Evolutionary conservation across 768 basidiomycete genomes (phyloP).

Genomic region (Calocera viscosa): DNA sequence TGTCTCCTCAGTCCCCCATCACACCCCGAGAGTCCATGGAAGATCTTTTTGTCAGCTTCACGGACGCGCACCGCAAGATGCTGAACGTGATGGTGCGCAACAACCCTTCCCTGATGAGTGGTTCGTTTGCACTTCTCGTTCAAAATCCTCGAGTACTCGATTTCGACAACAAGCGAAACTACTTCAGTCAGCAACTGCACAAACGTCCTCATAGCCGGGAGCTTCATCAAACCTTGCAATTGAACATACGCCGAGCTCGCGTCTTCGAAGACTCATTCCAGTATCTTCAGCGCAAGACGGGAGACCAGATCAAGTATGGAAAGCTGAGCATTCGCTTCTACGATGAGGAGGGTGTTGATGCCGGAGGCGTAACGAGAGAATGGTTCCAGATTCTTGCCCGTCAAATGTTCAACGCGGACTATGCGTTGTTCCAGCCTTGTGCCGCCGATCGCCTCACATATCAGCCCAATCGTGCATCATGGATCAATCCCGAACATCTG

Average conservation of each 20-base stretch:
- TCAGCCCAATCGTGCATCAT: constrained; percentile 87
- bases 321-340: constrained; percentile 94
- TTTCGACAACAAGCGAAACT: constrained; percentile 99
- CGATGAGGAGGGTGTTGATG: constrained; percentile 96
- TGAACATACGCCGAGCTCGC: constrained; percentile 78
- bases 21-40: constrained; percentile 53
- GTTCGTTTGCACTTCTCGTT: constrained; percentile 91
- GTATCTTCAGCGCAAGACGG: constrained; percentile 73
- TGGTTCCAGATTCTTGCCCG: constrained; percentile 98
- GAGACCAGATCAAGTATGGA: constrained; percentile 95
- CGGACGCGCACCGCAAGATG: constrained; percentile 83
- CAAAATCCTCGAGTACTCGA: constrained; percentile 93
- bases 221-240: constrained; percentile 68
- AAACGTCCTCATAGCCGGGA: constrained; percentile 67
- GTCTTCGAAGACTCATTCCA: constrained; percentile 98
- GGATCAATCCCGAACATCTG: constrained; percentile 90
- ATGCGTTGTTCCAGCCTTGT: constrained; percentile 95
- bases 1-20: constrained; percentile 37
- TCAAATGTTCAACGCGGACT: constrained; percentile 98
- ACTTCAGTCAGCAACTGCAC: constrained; percentile 85
- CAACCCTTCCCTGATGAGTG: constrained; percentile 95
- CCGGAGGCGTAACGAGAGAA: constrained; percentile 93
- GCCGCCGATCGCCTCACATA: constrained; percentile 91
- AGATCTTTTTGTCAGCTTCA: constrained; percentile 85
- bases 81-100: constrained; percentile 96